Percentiles rank a stretch among this genome's conserved stretches.
These are phyloP conservation scores for Dactylis glomerata DNA, from an alignment of 176 grass and related monocot genomes.

Conservation along the genomic window DNA sequence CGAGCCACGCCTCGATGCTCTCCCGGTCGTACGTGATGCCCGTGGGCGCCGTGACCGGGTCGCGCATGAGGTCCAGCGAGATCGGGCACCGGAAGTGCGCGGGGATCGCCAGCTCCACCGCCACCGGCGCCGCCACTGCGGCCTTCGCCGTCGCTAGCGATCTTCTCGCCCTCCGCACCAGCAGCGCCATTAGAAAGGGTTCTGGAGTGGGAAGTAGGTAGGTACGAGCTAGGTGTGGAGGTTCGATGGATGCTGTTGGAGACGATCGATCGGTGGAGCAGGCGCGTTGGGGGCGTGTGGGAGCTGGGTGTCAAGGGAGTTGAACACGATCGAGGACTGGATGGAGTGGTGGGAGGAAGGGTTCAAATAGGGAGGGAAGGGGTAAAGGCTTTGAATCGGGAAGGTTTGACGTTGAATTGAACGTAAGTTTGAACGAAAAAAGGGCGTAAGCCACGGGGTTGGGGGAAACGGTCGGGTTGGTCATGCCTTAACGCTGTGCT, in stretches of 20 bases:
- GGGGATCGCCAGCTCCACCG: conserved; percentile 50
- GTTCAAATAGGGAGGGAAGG: conserved; percentile 55
- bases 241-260: not conserved
- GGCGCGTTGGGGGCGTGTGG: not conserved
- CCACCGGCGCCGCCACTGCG: not conserved
- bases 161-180: conserved; percentile 30
- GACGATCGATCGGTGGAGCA: not conserved
- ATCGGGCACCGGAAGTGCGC: conserved; percentile 84
- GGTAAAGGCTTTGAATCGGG: conserved; percentile 50
- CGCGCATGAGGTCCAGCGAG: conserved; percentile 80
- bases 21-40: conserved; percentile 91
- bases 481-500: conserved; percentile 21
- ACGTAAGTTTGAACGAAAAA: conserved; percentile 42
- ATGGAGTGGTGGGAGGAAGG: conserved; percentile 32
- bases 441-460: conserved; percentile 12
- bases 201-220: not conserved
- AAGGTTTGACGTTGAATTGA: conserved; percentile 67
- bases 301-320: conserved; percentile 18
- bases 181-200: conserved; percentile 27
- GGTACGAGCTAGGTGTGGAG: not conserved
- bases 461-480: conserved; percentile 40
- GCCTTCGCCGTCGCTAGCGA: conserved; percentile 4
- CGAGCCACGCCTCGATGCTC: conserved; percentile 85
- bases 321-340: conserved; percentile 25
- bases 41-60: conserved; percentile 68